Conservation (phyloP, 257 asterid species). For the Petunia axillaris region DNA sequence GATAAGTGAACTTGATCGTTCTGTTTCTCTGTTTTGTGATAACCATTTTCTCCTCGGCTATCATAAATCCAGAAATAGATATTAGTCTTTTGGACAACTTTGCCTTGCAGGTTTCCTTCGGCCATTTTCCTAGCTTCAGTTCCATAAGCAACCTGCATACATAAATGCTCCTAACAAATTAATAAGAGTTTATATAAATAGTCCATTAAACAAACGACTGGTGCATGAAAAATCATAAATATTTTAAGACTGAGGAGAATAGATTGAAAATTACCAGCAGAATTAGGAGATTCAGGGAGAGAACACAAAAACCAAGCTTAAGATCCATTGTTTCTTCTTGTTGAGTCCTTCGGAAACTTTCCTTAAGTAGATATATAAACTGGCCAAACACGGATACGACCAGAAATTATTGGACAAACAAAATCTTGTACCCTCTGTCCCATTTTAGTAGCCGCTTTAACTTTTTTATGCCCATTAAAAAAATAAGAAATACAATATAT, state of each 20-base stretch:
- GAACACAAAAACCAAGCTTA: slow-evolving; percentile 36
- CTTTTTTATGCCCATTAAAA: too few species aligned
- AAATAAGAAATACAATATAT: too few species aligned
- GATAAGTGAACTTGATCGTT: not conserved
- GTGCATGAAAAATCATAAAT: not conserved
- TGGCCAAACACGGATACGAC: not conserved
- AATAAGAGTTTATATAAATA: not conserved
- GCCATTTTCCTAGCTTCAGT: slow-evolving; percentile 31
- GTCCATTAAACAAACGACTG: not conserved
- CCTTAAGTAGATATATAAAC: not conserved
- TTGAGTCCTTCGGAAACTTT: not conserved
- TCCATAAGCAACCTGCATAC: slow-evolving; percentile 44
- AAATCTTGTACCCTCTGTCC: too few species aligned
- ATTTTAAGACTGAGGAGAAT: not conserved
- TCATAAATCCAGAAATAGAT: slow-evolving; percentile 8
- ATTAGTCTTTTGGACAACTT: not conserved
- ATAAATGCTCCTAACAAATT: not conserved
- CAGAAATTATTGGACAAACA: not conserved
- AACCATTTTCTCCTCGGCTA: slow-evolving; percentile 4
- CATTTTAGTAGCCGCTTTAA: too few species aligned
- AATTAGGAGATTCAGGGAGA: slow-evolving; percentile 45
- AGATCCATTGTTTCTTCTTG: slow-evolving; percentile 35
- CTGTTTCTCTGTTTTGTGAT: not conserved
- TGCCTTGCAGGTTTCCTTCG: not conserved
- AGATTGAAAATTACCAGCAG: slow-evolving; percentile 39